Evolutionary conservation across 2,329 filamentous ascomycete species (phyloP).

Genomic region (Microdochium bolleyi): DNA sequence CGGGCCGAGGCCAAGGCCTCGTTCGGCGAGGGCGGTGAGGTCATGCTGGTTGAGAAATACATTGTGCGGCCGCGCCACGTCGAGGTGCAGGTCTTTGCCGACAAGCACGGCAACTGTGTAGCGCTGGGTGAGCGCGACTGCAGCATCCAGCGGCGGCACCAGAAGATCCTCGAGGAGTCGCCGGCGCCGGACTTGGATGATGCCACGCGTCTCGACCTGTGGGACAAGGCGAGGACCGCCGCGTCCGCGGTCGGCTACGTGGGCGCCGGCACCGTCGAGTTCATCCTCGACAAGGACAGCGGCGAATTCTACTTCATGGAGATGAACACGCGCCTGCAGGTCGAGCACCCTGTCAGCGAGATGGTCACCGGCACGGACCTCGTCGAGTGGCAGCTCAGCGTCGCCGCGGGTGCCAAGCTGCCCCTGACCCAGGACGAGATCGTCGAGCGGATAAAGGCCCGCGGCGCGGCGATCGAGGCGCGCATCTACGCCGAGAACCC

Average conservation of each 20-base stretch:
- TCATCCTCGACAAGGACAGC: constrained; percentile 76
- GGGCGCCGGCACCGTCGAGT: constrained; percentile 86
- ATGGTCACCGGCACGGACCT: constrained; percentile 65
- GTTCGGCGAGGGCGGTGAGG: constrained; percentile 72
- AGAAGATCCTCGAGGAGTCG: constrained; percentile 87
- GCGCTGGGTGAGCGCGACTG: constrained; percentile 86
- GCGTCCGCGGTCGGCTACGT: constrained; percentile 75
- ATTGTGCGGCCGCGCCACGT: constrained; percentile 75
- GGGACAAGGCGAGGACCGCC: constrained; percentile 57
- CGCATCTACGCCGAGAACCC: constrained; percentile 96
- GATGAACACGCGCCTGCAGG: constrained; percentile 84
- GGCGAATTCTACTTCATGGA: constrained; percentile 78
- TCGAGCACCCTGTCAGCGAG: constrained; percentile 87
- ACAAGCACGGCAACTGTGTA: constrained; percentile 69
- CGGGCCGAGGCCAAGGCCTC: constrained; percentile 68
- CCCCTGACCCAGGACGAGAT: constrained; percentile 55
- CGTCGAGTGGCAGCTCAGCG: constrained; percentile 93
- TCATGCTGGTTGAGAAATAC: constrained; percentile 79
- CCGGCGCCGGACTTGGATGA: constrained; percentile 64
- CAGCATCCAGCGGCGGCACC: constrained; percentile 77
- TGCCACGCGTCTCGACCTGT: constrained; percentile 50
- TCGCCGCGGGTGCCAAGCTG: constrained; percentile 48
- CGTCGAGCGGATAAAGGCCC: constrained; percentile 62
- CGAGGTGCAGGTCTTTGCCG: constrained; percentile 86
- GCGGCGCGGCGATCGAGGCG: constrained; percentile 88